Base-by-base conservation (phyloP, 805 yeast genomes). In the Metschnikowia matae region DNA sequence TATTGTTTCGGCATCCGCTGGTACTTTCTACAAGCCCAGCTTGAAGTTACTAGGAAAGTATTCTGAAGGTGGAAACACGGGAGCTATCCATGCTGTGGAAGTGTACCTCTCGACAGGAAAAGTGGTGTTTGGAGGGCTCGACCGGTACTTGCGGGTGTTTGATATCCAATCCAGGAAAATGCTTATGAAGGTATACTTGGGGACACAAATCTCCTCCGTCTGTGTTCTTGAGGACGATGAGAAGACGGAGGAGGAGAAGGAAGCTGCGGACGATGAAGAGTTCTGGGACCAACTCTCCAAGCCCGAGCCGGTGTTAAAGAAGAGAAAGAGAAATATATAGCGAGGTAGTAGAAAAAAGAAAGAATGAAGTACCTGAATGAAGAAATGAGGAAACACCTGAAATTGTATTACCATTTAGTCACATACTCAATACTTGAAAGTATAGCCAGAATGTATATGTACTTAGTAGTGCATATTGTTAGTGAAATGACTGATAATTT, bases 111-210 rank as follows among this genome's bases (percentile, higher is more conserved):
- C 70, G 10, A 68, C 71, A 4, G 73, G 74, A 8, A 62, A 85
- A 29, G 61, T 91, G 6, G 83, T 83, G 2, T 75, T 88, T 17
- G 97, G 96, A 40, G 96, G 97, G 0, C 76, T 91, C 20, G 99
- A 94, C 62, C 77, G 96, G 60, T 92, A 89, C 60, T 74, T 89
- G 26, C 78, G 97, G 51, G 88, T 87, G 3, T 92, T 80, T 66
- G 85, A 89, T 53, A 63, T 82, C 4, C 69, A 69, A 1, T 68
- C 82, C 1, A 75, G 95, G 46, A 79, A 80, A 40, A 71, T 81
- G 44, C 67, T 81, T 8, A 89, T 82, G 6, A 89, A 89, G 62
- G 86, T 88, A 4, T 92, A 80, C 59, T 61, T 85, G 26, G 96
- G 95, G 1, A 80, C 89, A 4, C 89, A 87, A 62, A 75, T 89